Evolutionary conservation across 2,329 filamentous ascomycete genomes (phyloP), one percentile per base, ranked within the genome.

Genomic region (Juglanconis oblonga): DNA sequence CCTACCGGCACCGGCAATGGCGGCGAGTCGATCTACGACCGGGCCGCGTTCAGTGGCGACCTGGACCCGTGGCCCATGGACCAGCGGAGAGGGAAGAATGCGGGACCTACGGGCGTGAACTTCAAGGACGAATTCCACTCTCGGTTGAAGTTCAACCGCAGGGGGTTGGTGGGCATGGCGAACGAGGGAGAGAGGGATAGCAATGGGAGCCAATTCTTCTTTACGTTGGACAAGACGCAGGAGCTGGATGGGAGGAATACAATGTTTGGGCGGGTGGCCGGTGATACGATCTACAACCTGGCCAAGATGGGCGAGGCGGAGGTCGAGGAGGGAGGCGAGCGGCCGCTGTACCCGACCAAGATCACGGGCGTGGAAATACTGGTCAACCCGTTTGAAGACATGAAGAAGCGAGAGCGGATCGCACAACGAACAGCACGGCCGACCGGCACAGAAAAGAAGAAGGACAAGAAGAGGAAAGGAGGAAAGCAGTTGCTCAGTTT

Each of bases 181-280:
- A 98, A 98, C 74, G 89, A 90, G 63, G 88, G 92, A 50, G 78
- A 77, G 55, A 83, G 84, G 35, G 82, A 93, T 69, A 90, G 90
- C 57, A 98, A 98, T 76, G 91, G 92, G 38, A 97, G 92, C 73
- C 95, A 99, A 74, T 98, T 98, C 80, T 99, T 99, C 78, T 88
- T 99, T 63, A 98, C 95, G 0, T 77, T 99, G 56, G 92, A 87
- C 64, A 92, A 89, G 70, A 81, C 93, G 31, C 87, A 92, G 32
- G 92, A 98, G 78, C 74, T 99, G 69, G 91, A 89, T 67, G 90
- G 89, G 55, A 91, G 91, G 76, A 97, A 97, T 73, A 98, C 95
- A 0, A 78, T 98, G 73, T 98, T 99, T 78, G 95, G 95, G 17
- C 83, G 95, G 59, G 84, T 99, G 49, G 92, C 90, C 40, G 95